Conservation (phyloP, 768 basidiomycete species). For the Coprinopsis strossmayeri region DNA sequence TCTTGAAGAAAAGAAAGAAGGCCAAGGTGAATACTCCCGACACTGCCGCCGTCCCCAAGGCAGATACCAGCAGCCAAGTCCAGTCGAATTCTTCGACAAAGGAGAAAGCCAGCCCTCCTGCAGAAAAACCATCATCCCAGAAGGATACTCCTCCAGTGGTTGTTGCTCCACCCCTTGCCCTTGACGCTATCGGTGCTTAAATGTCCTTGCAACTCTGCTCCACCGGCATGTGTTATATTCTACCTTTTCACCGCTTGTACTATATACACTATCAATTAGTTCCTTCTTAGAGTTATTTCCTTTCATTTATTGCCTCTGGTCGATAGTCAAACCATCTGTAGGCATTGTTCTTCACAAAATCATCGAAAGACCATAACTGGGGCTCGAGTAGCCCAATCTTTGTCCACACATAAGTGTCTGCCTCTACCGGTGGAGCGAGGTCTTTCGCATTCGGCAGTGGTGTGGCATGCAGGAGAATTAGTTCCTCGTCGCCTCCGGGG, state of each 20-base stretch:
- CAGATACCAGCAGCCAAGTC: too few relatives aligned
- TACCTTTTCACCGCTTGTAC: neutral
- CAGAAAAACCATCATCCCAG: too few relatives aligned
- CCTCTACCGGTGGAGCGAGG: conserved; percentile 31
- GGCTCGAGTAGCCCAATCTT: conserved; percentile 40
- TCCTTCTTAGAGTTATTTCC: too few relatives aligned
- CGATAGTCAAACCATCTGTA: conserved; percentile 66
- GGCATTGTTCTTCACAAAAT: conserved; percentile 70
- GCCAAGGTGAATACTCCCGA: neutral
- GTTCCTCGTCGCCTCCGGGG: conserved; percentile 21
- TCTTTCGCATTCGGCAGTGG: conserved; percentile 31
- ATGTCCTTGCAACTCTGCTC: neutral
- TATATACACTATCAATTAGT: too few relatives aligned
- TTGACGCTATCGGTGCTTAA: conserved; percentile 1
- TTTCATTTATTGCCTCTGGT: conserved; percentile 14
- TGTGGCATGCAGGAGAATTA: conserved; percentile 38
- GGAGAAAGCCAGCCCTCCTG: too few relatives aligned
- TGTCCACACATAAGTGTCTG: conserved; percentile 71
- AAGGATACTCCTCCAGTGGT: neutral
- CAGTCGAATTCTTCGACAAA: too few relatives aligned
- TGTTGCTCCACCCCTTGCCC: neutral
- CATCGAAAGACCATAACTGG: conserved; percentile 74
- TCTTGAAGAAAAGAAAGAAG: conserved; percentile 20
- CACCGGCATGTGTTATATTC: neutral
- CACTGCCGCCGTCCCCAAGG: neutral